Evolutionary conservation across 352 stramenopile genomes (phyloP), one percentile per base, ranked within the genome.

Genomic region (Globisporangium nodosum): DNA sequence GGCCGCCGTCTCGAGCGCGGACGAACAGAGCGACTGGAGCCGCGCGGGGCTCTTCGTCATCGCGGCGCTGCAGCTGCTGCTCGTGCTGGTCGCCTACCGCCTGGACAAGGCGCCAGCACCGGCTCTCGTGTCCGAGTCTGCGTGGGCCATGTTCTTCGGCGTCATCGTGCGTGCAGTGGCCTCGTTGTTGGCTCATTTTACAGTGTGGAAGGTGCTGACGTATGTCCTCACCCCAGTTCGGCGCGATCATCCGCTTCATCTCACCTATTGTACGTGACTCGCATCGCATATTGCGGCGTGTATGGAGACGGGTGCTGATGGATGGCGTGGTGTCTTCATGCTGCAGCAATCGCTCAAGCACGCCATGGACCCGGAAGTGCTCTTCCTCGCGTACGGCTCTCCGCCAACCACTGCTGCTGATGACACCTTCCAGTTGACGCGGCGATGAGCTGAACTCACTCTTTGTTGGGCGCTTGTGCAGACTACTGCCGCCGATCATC

Each of bases 71-170:
- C 85, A 94, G 70, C 71, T 94, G 24, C 67, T 82, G 53, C 70
- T 94, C 57, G 83, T 94, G 60, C 70, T 92, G 35, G 81, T 94
- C 5, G 70, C 82, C 48, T 94, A 92, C 60, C 85, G 85, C 5
- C 63, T 94, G 40, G 85, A 92, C 56, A 78, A 83, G 8, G 73
- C 77, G 31, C 68, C 82, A 49, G 69, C 78, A 35, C 78, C 83
- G 3, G 71, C 75, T 55, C 62, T 94, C 16, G 87, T 94, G 56
- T 92, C 85, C 24, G 83, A 92, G 66, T 94, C 85, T 3, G 82
- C 80, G 9, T 85, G 74, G 49, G 85, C 85, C 37, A 92, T 94
- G 48, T 82, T 92, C 64, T 92, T 92, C 53, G 85, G 85, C 30
- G 74, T 94, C 39, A 70, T 90, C 68, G 85, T 94, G 70, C 46